Evolutionary conservation across 768 basidiomycete genomes (phyloP).

Genomic region (Daedaleopsis sinensis): DNA sequence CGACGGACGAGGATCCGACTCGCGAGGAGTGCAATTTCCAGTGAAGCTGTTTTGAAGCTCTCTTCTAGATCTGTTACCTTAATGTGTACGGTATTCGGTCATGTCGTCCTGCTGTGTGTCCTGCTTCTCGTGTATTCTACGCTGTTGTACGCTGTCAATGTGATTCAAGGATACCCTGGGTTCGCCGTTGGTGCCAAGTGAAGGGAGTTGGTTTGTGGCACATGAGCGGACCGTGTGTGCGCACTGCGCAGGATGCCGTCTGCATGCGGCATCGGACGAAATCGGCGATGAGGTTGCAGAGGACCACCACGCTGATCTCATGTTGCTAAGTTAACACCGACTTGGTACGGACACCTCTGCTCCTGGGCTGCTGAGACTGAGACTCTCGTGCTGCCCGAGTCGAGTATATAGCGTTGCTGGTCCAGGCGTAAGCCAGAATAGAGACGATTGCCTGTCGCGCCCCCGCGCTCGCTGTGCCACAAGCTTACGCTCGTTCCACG

Average conservation of each 20-base stretch:
- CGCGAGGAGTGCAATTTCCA: slow-evolving; percentile 20
- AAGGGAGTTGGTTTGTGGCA: no score
- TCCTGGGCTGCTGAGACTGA: background rate
- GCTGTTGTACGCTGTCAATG: background rate
- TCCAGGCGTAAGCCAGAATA: slow-evolving; percentile 5
- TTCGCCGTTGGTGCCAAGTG: background rate
- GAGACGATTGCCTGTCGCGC: background rate
- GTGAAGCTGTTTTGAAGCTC: background rate
- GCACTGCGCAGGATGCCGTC: no score
- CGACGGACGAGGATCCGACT: background rate
- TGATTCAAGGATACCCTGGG: background rate
- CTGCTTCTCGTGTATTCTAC: background rate
- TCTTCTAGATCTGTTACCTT: no score
- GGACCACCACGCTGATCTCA: slow-evolving; percentile 11
- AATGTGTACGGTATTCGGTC: background rate
- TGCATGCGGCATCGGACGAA: slow-evolving; percentile 6
- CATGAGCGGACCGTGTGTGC: background rate
- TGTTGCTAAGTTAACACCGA: background rate
- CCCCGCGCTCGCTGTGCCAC: slow-evolving; percentile 13
- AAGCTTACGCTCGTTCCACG: slow-evolving; percentile 13
- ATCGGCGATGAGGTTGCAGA: slow-evolving; percentile 1
- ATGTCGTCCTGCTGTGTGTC: background rate
- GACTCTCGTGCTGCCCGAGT: background rate
- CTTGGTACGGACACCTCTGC: slow-evolving; percentile 1
- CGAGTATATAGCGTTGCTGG: background rate